Conservation (phyloP, 192 early-diverging fungal species). For the Podila clonocystis region DNA sequence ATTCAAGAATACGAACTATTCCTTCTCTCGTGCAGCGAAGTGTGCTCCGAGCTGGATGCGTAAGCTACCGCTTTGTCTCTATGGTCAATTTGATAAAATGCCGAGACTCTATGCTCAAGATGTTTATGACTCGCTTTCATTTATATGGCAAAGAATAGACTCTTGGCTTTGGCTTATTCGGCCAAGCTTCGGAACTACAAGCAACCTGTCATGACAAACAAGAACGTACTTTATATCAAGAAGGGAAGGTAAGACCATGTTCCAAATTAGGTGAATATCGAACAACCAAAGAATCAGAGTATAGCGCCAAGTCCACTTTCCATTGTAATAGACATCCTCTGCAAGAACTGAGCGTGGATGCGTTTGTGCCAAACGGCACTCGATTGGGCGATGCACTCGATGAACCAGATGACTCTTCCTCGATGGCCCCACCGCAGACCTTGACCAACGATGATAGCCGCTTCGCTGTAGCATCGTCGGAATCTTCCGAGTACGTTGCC, state of each 20-base stretch:
- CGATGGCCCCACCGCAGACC: background rate
- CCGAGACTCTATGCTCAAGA: background rate
- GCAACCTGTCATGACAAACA: conserved; percentile 63
- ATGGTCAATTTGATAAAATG: background rate
- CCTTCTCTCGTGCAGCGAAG: conserved; percentile 50
- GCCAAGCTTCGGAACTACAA: conserved; percentile 65
- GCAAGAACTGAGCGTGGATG: conserved; percentile 62
- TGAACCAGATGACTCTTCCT: background rate
- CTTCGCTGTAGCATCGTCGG: background rate
- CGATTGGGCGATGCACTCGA: conserved; percentile 49
- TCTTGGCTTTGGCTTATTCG: conserved; percentile 70
- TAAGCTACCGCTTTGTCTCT: conserved; percentile 30
- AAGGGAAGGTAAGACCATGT: conserved; percentile 69
- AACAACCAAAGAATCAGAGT: too few species aligned
- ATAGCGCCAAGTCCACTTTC: background rate
- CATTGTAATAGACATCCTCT: conserved; percentile 69
- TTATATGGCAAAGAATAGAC: conserved; percentile 35
- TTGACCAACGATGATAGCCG: background rate
- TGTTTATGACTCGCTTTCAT: background rate
- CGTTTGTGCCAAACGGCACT: conserved; percentile 81
- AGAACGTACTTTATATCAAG: conserved; percentile 65
- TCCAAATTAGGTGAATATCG: too few species aligned
- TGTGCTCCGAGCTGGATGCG: conserved; percentile 78
- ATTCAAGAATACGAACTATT: conserved; percentile 53
- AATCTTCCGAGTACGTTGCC: background rate